Evolutionary conservation across 169 alveolate species (phyloP), one percentile per base, ranked within the genome.

Genomic region (Plasmodium inui): DNA sequence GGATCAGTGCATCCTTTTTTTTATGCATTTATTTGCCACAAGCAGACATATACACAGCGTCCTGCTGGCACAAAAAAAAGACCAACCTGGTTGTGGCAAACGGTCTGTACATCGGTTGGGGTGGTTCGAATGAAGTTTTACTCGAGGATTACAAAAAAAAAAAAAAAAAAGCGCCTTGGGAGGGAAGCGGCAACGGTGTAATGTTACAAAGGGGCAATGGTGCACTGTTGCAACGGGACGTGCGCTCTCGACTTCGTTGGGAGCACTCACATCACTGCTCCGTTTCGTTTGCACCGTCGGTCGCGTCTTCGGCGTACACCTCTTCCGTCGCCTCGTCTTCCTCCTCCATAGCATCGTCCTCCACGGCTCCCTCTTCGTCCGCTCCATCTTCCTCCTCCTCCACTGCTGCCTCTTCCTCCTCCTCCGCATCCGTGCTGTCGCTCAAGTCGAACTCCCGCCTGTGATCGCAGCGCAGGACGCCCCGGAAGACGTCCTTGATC

Each of bases 401-500:
- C 6, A 71, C 90, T 2, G 0, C 67, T 2, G 6, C 84, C 5
- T 61, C 71, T 0, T 37, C 83, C 7, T 70, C 92, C 28, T 41
- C 76, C 8, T 37, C 76, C 39, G n/a, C 74, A 50, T 61, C 70
- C 14, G 73, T 72, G 39, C 57, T 61, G 32, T 30, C 26, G 4
- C 17, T 6, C 53, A 6, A 53, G 26, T 22, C 46, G 12, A 85
- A 7, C 67, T 85, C 83, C 19, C 53, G 41, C 55, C 74, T 83
- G 53, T 41, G 55, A 1, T 85, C 72, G 14, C 19, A 70, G 19
- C 80, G 79, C 3, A 85, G 22, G n/a, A 85, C 67, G 1, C 85
- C 55, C 12, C 93, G 34, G 30, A 85, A 85, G 10, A 85, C 93
- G 22, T 85, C 86, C 19, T 85, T 85, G 5, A 85, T 74, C n/a